Percentiles rank a stretch among this genome's conserved stretches.
These are phyloP conservation scores for Cyberlindnera euphorbiiphila DNA, from an alignment of 805 yeast genomes.

Conservation along the genomic window DNA sequence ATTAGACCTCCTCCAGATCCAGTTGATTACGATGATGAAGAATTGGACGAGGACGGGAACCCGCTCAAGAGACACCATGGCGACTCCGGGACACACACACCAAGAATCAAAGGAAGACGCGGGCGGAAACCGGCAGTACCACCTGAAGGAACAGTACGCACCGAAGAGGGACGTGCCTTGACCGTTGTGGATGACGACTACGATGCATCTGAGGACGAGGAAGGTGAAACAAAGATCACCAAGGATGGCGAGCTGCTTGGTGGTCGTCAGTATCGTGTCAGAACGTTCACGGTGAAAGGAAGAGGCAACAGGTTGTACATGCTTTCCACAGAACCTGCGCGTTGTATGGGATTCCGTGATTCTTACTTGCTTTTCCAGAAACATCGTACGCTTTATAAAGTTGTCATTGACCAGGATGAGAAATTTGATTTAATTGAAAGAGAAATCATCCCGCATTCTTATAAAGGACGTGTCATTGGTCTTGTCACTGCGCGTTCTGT, in stretches of 20 bases:
- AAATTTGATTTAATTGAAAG: constrained; percentile 79
- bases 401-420: constrained; percentile 69
- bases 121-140: constrained; percentile 38
- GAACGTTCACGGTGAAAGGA: constrained; percentile 54
- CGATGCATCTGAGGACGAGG: constrained; percentile 67
- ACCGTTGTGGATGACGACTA: constrained; percentile 73
- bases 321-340: constrained; percentile 95
- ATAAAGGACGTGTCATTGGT: constrained; percentile 85
- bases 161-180: constrained; percentile 66
- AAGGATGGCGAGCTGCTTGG: constrained; percentile 63
- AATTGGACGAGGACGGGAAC: constrained; percentile 24
- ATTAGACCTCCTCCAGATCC: constrained; percentile 12
- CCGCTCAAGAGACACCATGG: constrained; percentile 10
- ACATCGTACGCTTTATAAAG: constrained; percentile 71
- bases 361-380: constrained; percentile 86
- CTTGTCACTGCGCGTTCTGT: constrained; percentile 87
- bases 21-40: constrained; percentile 29
- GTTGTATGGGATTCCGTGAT: constrained; percentile 91
- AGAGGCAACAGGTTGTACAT: constrained; percentile 73
- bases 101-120: constrained; percentile 33
- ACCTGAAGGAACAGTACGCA: constrained; percentile 38
- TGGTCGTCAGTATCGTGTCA: constrained; percentile 69
- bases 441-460: constrained; percentile 81
- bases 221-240: constrained; percentile 74
- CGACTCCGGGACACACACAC: constrained; percentile 5